These are phyloP conservation scores for Aspergillus avenaceus DNA, from an alignment of 495 filamentous ascomycete species.

Conservation along the genomic window DNA sequence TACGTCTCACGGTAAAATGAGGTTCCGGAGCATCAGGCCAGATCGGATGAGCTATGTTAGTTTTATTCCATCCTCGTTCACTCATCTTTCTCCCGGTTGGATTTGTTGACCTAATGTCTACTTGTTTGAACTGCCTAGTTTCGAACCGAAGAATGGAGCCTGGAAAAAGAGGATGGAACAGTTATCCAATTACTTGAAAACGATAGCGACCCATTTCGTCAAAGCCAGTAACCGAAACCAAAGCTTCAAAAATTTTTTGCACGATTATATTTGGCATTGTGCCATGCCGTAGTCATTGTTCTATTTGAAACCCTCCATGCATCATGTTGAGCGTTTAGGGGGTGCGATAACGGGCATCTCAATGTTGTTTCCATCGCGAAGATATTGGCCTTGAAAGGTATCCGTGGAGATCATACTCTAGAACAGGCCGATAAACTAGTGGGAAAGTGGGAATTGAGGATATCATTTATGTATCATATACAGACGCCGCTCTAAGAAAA, in stretches of 20 bases:
- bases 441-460: conserved; percentile 26
- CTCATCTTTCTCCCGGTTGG: not conserved
- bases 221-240: conserved; percentile 15
- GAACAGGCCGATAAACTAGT: too few species aligned
- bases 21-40: conserved; percentile 72
- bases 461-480: conserved; percentile 49
- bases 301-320: conserved; percentile 20
- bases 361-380: not conserved
- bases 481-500: conserved; percentile 43
- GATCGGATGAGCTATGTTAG: conserved; percentile 67
- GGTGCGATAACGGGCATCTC: not conserved
- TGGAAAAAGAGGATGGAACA: conserved; percentile 61
- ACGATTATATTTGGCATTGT: not conserved
- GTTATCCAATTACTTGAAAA: conserved; percentile 64
- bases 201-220: conserved; percentile 55
- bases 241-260: not conserved
- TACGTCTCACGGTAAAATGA: conserved; percentile 65
- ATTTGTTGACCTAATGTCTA: not conserved
- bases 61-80: conserved; percentile 17
- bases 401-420: not conserved
- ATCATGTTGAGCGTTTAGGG: conserved; percentile 27
- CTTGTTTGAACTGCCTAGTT: conserved; percentile 44
- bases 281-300: conserved; percentile 13
- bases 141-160: conserved; percentile 72
- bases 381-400: not conserved